Conservation (phyloP, 768 basidiomycete genomes). For the Boletus sp. region DNA sequence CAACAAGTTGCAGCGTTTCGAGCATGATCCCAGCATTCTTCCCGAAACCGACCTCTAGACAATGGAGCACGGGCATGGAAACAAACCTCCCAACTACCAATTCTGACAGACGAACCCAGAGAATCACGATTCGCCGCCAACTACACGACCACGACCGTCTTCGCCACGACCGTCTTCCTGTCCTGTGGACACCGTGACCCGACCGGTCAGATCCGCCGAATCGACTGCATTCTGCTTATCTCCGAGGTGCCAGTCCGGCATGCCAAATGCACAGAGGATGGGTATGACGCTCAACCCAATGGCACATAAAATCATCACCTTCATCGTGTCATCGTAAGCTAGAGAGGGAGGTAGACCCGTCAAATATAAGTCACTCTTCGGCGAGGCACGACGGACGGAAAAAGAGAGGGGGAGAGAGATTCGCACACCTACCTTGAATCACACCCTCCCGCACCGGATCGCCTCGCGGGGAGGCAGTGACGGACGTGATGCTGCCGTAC, state of each 20-base stretch:
- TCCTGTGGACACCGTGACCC: not conserved
- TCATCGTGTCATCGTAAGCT: conserved; percentile 59
- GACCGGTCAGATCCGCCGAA: conserved; percentile 19
- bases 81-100: not conserved
- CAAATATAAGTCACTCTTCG: not conserved
- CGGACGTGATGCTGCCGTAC: conserved; percentile 56
- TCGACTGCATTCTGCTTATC: conserved; percentile 73
- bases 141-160: not conserved
- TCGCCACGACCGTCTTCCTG: not conserved
- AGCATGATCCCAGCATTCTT: not conserved
- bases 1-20: not conserved
- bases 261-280: conserved; percentile 52
- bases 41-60: not conserved
- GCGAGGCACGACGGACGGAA: not conserved
- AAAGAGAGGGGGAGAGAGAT: too few species aligned
- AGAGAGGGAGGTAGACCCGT: not conserved
- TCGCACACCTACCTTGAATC: conserved; percentile 42
- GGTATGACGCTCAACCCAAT: conserved; percentile 55
- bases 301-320: conserved; percentile 51
- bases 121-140: not conserved
- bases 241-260: conserved; percentile 66
- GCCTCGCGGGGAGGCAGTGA: conserved; percentile 44
- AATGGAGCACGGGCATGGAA: not conserved
- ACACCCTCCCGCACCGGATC: conserved; percentile 63
- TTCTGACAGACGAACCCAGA: not conserved